Evolutionary conservation across 2,329 filamentous ascomycete species (phyloP).

Genomic region (Grosmannia serpens): DNA sequence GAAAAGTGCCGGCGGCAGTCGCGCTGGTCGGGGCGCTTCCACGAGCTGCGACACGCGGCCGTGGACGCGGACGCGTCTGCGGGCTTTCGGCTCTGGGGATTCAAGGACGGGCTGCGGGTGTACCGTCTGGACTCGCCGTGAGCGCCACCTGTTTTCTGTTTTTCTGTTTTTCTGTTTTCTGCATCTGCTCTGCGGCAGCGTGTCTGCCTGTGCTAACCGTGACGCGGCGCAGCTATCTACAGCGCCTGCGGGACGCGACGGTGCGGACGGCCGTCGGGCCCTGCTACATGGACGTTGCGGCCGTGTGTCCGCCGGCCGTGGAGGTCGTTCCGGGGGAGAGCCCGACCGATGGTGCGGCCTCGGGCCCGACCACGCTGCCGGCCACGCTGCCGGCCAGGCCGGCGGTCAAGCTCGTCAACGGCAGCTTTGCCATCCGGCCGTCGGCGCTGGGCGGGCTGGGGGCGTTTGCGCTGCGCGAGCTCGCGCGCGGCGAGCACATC

Average conservation of each 20-base stretch:
- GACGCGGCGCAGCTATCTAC: neutral
- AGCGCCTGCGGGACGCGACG: neutral
- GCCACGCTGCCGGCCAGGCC: neutral
- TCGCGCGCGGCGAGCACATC: conserved; percentile 27
- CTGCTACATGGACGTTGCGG: conserved; percentile 7
- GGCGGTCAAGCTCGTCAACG: conserved; percentile 21
- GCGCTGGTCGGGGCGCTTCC: neutral
- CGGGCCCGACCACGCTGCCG: neutral
- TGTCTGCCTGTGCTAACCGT: neutral
- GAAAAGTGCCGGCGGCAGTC: conserved; percentile 3
- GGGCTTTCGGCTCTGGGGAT: conserved; percentile 5
- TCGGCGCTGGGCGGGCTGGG: conserved; percentile 34
- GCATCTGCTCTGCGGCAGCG: no score
- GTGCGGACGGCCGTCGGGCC: conserved; percentile 8
- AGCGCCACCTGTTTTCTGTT: neutral
- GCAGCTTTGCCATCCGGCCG: conserved; percentile 26
- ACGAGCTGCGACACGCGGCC: conserved; percentile 1
- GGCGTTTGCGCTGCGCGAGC: conserved; percentile 29
- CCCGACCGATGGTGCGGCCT: neutral
- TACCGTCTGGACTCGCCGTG: conserved; percentile 7
- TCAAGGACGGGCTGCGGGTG: conserved; percentile 7
- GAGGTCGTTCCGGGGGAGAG: neutral
- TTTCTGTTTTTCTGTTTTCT: neutral
- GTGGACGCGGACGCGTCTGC: conserved; percentile 2
- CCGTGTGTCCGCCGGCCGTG: conserved; percentile 4